A percentile compares a stretch with the other conserved stretches of the same genome.
These are phyloP conservation scores for Cryptosporidium ryanae DNA, from an alignment of 169 alveolate species.

Conservation along the genomic window DNA sequence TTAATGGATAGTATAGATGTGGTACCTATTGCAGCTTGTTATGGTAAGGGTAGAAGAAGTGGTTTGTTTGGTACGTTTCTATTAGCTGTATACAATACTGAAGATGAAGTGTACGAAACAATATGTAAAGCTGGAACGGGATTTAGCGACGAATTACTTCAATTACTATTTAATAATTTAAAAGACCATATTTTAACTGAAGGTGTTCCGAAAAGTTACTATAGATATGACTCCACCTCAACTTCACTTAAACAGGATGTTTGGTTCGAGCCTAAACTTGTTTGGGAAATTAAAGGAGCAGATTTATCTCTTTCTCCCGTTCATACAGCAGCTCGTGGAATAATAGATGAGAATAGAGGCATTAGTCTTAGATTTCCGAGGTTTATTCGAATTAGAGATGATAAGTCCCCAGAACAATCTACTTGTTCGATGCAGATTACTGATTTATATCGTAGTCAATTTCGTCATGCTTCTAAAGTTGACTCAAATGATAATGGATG, in stretches of 20 bases:
- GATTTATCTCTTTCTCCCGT: slow-evolving; percentile 96
- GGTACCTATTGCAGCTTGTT: slow-evolving; percentile 98
- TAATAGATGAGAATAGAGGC: slow-evolving; percentile 89
- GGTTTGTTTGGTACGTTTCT: slow-evolving; percentile 96
- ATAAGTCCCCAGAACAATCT: slow-evolving; percentile 94
- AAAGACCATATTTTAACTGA: slow-evolving; percentile 85
- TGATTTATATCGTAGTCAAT: slow-evolving; percentile 87
- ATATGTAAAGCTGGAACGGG: slow-evolving; percentile 97
- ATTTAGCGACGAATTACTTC: slow-evolving; percentile 92
- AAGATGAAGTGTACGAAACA: slow-evolving; percentile 94
- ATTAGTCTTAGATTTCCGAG: slow-evolving; percentile 98
- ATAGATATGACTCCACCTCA: slow-evolving; percentile 79
- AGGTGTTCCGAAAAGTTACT: slow-evolving; percentile 76
- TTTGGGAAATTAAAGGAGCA: slow-evolving; percentile 98
- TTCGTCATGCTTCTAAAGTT: slow-evolving; percentile 19
- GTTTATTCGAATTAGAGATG: slow-evolving; percentile 94
- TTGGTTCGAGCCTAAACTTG: slow-evolving; percentile 93
- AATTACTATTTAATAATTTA: slow-evolving; percentile 83
- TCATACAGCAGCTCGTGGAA: slow-evolving; percentile 94
- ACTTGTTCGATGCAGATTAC: slow-evolving; percentile 90
- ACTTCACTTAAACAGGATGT: slow-evolving; percentile 84
- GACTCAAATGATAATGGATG: not conserved
- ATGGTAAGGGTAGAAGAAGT: slow-evolving; percentile 94
- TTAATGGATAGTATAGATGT: slow-evolving; percentile 97
- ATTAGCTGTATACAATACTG: slow-evolving; percentile 95